Evolutionary conservation across 495 filamentous ascomycete genomes (phyloP).

Genomic region (Neurospora sp.): DNA sequence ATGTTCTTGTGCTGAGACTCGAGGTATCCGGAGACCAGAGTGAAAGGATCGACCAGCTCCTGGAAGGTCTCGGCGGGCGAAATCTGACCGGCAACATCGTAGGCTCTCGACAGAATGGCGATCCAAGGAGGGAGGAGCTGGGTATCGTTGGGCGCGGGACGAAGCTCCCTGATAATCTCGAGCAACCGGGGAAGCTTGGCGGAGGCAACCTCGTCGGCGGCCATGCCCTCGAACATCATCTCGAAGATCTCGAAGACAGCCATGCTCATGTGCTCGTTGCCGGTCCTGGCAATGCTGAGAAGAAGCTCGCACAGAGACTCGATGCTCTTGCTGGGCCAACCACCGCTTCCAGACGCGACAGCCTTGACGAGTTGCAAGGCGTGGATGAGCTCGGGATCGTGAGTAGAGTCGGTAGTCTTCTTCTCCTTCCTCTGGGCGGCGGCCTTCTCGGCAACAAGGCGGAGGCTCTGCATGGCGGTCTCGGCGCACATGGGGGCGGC

Average conservation of each 20-base stretch:
- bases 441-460: slow-evolving; percentile 51
- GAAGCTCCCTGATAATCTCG: slow-evolving; percentile 76
- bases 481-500: slow-evolving; percentile 94
- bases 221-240: slow-evolving; percentile 85
- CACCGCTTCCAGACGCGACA: slow-evolving; percentile 72
- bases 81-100: slow-evolving; percentile 85
- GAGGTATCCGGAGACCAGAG: slow-evolving; percentile 65
- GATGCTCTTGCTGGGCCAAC: slow-evolving; percentile 96
- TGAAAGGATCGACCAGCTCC: slow-evolving; percentile 74
- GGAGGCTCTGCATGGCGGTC: slow-evolving; percentile 66
- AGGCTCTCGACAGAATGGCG: slow-evolving; percentile 84
- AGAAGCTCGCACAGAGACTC: slow-evolving; percentile 82
- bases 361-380: slow-evolving; percentile 84
- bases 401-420: slow-evolving; percentile 48
- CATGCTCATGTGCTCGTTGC: slow-evolving; percentile 90
- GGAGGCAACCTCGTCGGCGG: slow-evolving; percentile 64
- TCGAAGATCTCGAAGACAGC: slow-evolving; percentile 95
- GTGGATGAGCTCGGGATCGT: slow-evolving; percentile 81
- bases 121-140: slow-evolving; percentile 94
- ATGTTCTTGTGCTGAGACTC: slow-evolving; percentile 84
- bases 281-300: slow-evolving; percentile 75
- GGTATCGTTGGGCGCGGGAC: slow-evolving; percentile 81
- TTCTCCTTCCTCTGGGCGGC: slow-evolving; percentile 54
- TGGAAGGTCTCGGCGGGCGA: slow-evolving; percentile 78
- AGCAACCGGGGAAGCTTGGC: slow-evolving; percentile 81